phyloP scores from a whole-genome alignment of 352 stramenopile species.

The Vaucheria bursata region DNA sequence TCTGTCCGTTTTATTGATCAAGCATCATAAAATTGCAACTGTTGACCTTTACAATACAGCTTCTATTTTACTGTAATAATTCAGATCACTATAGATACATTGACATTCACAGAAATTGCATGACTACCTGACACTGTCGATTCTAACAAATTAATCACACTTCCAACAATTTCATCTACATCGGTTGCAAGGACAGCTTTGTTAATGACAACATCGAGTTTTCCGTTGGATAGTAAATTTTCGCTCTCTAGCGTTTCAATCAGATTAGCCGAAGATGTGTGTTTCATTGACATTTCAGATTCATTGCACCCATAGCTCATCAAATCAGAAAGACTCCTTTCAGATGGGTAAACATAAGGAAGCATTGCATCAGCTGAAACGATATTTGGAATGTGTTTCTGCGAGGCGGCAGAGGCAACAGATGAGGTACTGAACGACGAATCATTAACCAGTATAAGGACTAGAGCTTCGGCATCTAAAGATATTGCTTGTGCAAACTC shows the following conservation, averaged over 20 bases:
- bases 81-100: too few species aligned
- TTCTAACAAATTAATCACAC: not conserved
- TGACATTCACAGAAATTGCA: too few species aligned
- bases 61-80: too few species aligned
- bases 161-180: not conserved
- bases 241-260: not conserved
- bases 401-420: not conserved
- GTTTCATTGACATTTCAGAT: not conserved
- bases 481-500: not conserved
- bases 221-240: not conserved
- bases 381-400: not conserved
- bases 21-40: too few species aligned
- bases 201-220: not conserved
- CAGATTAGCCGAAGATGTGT: not conserved
- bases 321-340: not conserved
- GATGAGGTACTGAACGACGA: not conserved
- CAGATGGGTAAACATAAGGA: constrained; percentile 7
- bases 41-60: too few species aligned
- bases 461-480: not conserved
- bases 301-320: not conserved
- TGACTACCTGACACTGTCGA: too few species aligned
- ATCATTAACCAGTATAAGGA: not conserved
- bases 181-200: not conserved
- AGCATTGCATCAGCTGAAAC: constrained; percentile 9
- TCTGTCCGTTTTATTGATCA: too few species aligned